phyloP scores from a whole-genome alignment of 2,329 filamentous ascomycete species.

The Fusarium burgessii region DNA sequence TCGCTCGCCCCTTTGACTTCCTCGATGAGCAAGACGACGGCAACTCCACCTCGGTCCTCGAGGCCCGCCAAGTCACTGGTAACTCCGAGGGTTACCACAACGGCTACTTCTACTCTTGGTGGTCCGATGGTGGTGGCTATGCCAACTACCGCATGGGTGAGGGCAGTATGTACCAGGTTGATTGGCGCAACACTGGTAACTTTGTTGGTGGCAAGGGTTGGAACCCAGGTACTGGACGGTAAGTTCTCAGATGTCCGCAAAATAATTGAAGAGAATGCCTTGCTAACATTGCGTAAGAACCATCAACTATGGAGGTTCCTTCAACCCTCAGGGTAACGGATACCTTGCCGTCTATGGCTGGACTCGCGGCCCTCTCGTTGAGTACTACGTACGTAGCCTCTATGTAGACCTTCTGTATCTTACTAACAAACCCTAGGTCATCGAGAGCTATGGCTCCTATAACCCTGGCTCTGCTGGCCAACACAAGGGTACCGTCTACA shows the following conservation, averaged over 20 bases:
- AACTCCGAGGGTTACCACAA: conserved; percentile 16
- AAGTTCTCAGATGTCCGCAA: neutral
- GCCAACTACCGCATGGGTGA: conserved; percentile 10
- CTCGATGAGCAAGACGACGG: conserved; percentile 17
- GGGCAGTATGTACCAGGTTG: conserved; percentile 7
- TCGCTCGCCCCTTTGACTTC: conserved; percentile 24
- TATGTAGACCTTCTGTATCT: accelerated
- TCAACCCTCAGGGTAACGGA: conserved; percentile 19
- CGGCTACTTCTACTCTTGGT: conserved; percentile 31
- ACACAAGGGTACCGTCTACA: conserved; percentile 16
- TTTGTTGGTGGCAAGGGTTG: conserved; percentile 25
- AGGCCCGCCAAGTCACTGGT: conserved; percentile 12
- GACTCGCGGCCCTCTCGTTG: conserved; percentile 18
- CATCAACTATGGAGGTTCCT: conserved; percentile 19
- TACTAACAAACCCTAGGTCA: neutral
- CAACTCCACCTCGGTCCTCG: conserved; percentile 10
- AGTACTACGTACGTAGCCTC: conserved; percentile 7
- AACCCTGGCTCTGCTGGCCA: conserved; percentile 6
- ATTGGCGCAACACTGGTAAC: conserved; percentile 26
- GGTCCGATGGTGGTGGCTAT: conserved; percentile 17
- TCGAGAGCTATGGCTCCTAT: conserved; percentile 11
- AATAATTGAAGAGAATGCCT: accelerated
- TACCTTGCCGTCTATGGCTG: conserved; percentile 20
- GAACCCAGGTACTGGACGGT: conserved; percentile 27
- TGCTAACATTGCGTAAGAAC: neutral